Evolutionary conservation across 495 filamentous ascomycete species (phyloP), one percentile per base, ranked within the genome.

Genomic region (Talaromyces stipitatus): DNA sequence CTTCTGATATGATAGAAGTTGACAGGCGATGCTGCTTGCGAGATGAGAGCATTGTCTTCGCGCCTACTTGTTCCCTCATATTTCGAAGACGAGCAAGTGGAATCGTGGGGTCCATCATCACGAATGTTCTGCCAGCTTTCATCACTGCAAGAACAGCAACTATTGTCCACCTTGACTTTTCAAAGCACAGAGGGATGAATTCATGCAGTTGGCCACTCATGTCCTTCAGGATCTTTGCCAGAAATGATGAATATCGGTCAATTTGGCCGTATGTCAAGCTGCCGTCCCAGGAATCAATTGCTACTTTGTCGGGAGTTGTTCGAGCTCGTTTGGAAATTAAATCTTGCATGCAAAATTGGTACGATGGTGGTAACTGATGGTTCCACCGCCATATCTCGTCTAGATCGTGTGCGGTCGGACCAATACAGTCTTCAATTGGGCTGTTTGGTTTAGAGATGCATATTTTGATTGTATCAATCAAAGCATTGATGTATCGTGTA

Each of bases 251-350:
- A 50, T 69, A 67, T 4, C 58, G 47, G 20, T 79, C 70, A 5
- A 82, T 58, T 56, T 81, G 60, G 11, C 50, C 46, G 55, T 80
- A 79, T 7, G 76, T 78, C 30, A 81, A 62, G 6, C 61, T 58
- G 23, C 73, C 74, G 58, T 82, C 79, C 72, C 76, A 79, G 0
- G 77, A 74, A n/a, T 57, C 60, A 20, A 81, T 70, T 0, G 72
- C 77, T 3, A 60, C 56, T 28, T 72, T 68, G 2, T 72, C 57
- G 3, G 76, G 72, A 7, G 61, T 54, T 28, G 61, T 52, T 3
- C 53, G 58, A 10, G 70, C 67, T 27, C 73, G 71, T 43, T 74
- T 60, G 1, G 62, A 53, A 29, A 84, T 66, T 20, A 79, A 57
- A 0, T 77, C 71, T 58, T 83, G 76, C 56, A 80, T 70, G 59